Conservation (phyloP, 306 rosid genomes). For the Gastrolobium bilobum region DNA sequence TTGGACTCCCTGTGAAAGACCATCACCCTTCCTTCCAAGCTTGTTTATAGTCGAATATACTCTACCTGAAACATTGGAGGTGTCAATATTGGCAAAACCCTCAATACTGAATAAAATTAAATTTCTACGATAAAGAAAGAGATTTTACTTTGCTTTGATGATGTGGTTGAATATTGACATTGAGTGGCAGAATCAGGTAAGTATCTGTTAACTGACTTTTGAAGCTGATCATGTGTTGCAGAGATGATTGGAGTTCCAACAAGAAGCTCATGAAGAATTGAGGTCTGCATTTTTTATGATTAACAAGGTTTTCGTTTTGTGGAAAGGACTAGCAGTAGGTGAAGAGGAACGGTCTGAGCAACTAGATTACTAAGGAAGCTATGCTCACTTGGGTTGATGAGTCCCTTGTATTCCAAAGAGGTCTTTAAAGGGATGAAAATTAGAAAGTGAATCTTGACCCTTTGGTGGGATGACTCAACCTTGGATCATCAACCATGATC, state of each 20-base stretch:
- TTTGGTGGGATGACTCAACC: no score
- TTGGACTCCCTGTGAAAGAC: conserved; percentile 30
- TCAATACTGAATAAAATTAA: not conserved
- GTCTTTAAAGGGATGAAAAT: not conserved
- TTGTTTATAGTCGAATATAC: conserved; percentile 8
- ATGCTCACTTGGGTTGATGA: conserved; percentile 38
- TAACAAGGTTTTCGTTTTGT: not conserved
- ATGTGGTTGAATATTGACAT: conserved; percentile 39
- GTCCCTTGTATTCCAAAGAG: not conserved
- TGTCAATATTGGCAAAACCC: not conserved
- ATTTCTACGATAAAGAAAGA: not conserved
- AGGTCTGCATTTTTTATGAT: conserved; percentile 52
- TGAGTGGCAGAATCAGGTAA: conserved; percentile 47
- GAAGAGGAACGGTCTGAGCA: conserved; percentile 28
- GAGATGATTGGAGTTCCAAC: conserved; percentile 56
- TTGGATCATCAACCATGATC: no score
- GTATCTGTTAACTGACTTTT: conserved; percentile 47
- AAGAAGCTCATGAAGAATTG: conserved; percentile 56
- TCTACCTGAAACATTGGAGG: conserved; percentile 34
- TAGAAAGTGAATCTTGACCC: no score
- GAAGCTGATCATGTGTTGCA: conserved; percentile 44
- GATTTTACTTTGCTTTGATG: conserved; percentile 47
- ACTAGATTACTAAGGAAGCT: conserved; percentile 12
- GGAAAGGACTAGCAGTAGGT: not conserved
- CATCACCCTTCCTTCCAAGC: conserved; percentile 10